Conservation (phyloP, 768 basidiomycete genomes). For the Cystobasidium ongulense region DNA sequence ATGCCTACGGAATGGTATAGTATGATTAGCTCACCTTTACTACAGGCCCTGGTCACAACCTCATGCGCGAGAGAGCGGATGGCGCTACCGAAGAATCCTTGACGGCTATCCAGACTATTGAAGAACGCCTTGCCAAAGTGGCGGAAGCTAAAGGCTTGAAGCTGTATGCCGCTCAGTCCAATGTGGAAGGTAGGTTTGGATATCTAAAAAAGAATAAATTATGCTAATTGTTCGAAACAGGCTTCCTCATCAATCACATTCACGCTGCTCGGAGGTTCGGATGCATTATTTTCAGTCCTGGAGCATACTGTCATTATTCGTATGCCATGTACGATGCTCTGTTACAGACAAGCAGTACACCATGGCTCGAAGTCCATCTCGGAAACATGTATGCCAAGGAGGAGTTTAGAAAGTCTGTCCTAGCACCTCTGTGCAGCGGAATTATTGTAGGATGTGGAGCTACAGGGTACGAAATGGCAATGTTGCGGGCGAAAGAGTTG, state of each 20-base stretch:
- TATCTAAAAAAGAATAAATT: neutral
- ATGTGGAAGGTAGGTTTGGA: slow-evolving; percentile 9
- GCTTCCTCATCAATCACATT: slow-evolving; percentile 28
- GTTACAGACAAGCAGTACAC: neutral
- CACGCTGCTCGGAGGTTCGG: slow-evolving; percentile 25
- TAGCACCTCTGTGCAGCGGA: slow-evolving; percentile 20
- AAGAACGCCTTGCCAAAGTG: slow-evolving; percentile 14
- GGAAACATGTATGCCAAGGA: slow-evolving; percentile 20
- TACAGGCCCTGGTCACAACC: slow-evolving; percentile 28
- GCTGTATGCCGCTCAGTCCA: neutral
- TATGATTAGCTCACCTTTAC: neutral
- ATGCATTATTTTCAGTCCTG: slow-evolving; percentile 22
- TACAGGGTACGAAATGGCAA: slow-evolving; percentile 14
- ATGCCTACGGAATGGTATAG: neutral
- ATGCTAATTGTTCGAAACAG: neutral
- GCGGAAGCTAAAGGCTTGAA: slow-evolving; percentile 1
- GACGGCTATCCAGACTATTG: slow-evolving; percentile 11
- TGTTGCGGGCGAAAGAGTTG: slow-evolving; percentile 10
- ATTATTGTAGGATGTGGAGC: slow-evolving; percentile 15
- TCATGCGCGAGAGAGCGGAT: slow-evolving; percentile 7
- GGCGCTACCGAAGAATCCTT: neutral
- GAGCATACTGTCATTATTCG: slow-evolving; percentile 15
- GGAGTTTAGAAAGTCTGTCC: slow-evolving; percentile 1
- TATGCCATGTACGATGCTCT: slow-evolving; percentile 28
- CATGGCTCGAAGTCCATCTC: slow-evolving; percentile 18